These are phyloP conservation scores for Yarrowia phangngaensis DNA, from an alignment of 805 yeast genomes.

Conservation along the genomic window DNA sequence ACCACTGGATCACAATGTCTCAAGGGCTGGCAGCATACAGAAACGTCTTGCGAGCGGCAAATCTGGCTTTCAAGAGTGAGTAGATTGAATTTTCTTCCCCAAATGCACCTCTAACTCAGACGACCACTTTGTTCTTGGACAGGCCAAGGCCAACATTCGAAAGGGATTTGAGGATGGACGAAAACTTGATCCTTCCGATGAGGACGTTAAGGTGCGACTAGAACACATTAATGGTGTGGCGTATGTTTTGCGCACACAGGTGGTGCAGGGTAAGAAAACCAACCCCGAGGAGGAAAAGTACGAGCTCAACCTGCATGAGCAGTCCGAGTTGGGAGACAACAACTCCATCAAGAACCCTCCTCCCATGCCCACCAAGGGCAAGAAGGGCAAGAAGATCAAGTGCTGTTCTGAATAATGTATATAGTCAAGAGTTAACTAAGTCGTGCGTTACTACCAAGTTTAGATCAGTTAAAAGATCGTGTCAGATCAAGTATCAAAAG, in stretches of 20 bases:
- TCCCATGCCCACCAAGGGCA: slow-evolving; percentile 25
- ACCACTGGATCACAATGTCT: no score
- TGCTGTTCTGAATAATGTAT: slow-evolving; percentile 17
- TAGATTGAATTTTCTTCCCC: slow-evolving; percentile 16
- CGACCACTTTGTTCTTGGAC: slow-evolving; percentile 32
- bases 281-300: slow-evolving; percentile 34
- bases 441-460: no score
- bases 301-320: slow-evolving; percentile 65
- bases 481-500: no score
- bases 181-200: slow-evolving; percentile 41
- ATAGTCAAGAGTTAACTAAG: not conserved
- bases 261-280: slow-evolving; percentile 71
- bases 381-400: slow-evolving; percentile 22
- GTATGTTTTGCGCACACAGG: slow-evolving; percentile 59
- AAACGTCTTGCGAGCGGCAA: slow-evolving; percentile 36
- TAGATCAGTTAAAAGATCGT: no score
- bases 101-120: slow-evolving; percentile 7
- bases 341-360: slow-evolving; percentile 57
- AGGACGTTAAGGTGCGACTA: slow-evolving; percentile 50
- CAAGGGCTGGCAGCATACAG: slow-evolving; percentile 35
- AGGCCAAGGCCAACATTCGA: slow-evolving; percentile 32
- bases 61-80: slow-evolving; percentile 38
- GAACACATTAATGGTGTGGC: slow-evolving; percentile 67
- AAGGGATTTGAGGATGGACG: slow-evolving; percentile 32
- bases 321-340: slow-evolving; percentile 89